Evolutionary conservation across 805 yeast species (phyloP).

Genomic region (Metschnikowia proteae): DNA sequence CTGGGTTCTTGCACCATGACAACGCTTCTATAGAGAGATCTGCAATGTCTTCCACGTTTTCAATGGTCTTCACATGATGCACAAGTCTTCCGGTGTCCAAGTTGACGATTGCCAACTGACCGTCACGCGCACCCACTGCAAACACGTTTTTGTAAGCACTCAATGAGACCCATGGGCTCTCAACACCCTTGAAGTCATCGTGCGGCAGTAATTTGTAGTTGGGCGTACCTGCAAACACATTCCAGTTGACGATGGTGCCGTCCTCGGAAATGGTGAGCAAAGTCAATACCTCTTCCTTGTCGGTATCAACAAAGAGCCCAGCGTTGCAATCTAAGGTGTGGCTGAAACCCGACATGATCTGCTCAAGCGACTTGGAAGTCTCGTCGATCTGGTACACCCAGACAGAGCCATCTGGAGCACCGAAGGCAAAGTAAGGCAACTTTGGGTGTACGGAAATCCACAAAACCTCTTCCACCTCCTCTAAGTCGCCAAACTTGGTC

Average conservation of each 20-base stretch:
- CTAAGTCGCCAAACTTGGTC: constrained; percentile 64
- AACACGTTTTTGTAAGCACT: constrained; percentile 49
- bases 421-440: constrained; percentile 82
- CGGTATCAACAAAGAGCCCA: constrained; percentile 69
- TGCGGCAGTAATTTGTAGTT: constrained; percentile 60
- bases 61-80: constrained; percentile 61
- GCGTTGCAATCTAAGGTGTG: constrained; percentile 79
- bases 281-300: constrained; percentile 48
- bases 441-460: constrained; percentile 82
- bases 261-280: constrained; percentile 81
- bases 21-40: constrained; percentile 55
- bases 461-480: constrained; percentile 86
- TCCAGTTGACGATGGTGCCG: constrained; percentile 85
- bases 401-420: constrained; percentile 88
- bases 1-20: constrained; percentile 63
- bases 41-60: constrained; percentile 44
- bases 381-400: constrained; percentile 84
- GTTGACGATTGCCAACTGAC: constrained; percentile 76
- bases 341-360: constrained; percentile 72
- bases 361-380: constrained; percentile 45
- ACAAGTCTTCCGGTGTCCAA: constrained; percentile 69
- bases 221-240: constrained; percentile 71
- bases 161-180: constrained; percentile 86
- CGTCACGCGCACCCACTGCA: constrained; percentile 87
- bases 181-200: constrained; percentile 65